A percentile compares a stretch with the other conserved stretches of the same genome.
Evolutionary conservation across 1,284 basidiomycete species (phyloP).

Genomic region (Mycena sp.): DNA sequence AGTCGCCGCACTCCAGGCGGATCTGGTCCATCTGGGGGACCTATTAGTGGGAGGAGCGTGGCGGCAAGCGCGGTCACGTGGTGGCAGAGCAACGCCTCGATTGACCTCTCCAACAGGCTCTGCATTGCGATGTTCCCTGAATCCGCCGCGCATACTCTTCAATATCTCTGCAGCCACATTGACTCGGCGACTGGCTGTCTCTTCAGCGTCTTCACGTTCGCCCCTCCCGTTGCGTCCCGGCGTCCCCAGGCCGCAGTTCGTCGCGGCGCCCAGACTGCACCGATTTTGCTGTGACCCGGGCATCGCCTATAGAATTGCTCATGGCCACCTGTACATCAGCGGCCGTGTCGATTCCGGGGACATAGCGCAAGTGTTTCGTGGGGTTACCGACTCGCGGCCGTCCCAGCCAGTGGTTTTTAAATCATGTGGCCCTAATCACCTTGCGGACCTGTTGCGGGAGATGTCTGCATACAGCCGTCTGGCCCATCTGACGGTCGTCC

Average conservation of each 20-base stretch:
- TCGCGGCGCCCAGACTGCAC: no score
- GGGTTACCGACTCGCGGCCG: no score
- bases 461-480: conserved; percentile 2
- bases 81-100: no score
- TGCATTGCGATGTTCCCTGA: background rate
- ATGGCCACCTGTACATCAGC: background rate
- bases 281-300: background rate
- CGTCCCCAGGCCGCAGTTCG: background rate
- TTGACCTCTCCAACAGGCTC: background rate
- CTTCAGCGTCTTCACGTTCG: background rate
- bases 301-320: background rate
- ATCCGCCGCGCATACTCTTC: background rate
- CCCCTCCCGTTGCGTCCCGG: background rate
- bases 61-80: no score
- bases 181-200: background rate
- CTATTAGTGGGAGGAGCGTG: no score
- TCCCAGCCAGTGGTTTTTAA: background rate
- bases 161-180: background rate
- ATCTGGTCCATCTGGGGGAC: no score
- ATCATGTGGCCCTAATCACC: background rate
- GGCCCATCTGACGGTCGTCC: background rate
- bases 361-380: background rate
- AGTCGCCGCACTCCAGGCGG: no score
- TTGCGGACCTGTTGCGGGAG: background rate
- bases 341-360: background rate